Evolutionary conservation across 2,329 filamentous ascomycete species (phyloP).

Genomic region (Colletotrichum brevisporum): DNA sequence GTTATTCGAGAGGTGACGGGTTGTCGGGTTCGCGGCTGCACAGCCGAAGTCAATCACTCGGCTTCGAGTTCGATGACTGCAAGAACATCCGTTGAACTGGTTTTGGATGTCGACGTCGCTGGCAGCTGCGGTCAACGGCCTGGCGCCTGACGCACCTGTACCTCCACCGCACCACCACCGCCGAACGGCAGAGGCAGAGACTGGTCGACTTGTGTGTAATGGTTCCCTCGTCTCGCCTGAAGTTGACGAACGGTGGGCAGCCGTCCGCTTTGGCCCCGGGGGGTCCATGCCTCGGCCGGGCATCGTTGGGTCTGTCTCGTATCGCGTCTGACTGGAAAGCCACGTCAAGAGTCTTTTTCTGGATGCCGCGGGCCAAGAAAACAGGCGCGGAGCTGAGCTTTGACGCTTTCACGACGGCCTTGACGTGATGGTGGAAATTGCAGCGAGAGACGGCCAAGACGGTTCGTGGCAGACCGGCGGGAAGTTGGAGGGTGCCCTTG

Average conservation of each 20-base stretch:
- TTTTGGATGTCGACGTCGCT: background rate
- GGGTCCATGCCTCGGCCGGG: conserved; percentile 11
- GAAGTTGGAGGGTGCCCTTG: conserved; percentile 5
- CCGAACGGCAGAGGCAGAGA: background rate
- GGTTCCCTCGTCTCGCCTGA: conserved; percentile 1
- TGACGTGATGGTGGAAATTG: conserved; percentile 40
- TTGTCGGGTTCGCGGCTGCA: conserved; percentile 9
- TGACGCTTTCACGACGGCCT: conserved; percentile 35
- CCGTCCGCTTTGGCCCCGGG: conserved; percentile 24
- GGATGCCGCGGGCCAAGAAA: conserved; percentile 20
- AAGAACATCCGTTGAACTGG: background rate
- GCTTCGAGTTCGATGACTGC: background rate
- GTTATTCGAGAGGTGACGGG: background rate
- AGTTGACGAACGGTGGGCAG: background rate
- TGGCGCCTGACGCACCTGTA: background rate
- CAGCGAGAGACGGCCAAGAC: conserved; percentile 31
- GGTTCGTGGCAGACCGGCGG: conserved; percentile 27
- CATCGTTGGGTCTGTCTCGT: conserved; percentile 32
- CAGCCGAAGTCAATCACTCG: background rate
- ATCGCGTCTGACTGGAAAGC: conserved; percentile 4
- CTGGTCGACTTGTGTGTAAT: background rate
- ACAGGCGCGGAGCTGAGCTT: conserved; percentile 34
- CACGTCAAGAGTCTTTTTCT: background rate
- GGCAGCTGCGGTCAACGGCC: background rate
- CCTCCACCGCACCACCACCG: too few species aligned